Percentiles rank a stretch among this genome's conserved stretches.
Evolutionary conservation across 2,329 filamentous ascomycete species (phyloP).

Genomic region (Talaromyces sp.): DNA sequence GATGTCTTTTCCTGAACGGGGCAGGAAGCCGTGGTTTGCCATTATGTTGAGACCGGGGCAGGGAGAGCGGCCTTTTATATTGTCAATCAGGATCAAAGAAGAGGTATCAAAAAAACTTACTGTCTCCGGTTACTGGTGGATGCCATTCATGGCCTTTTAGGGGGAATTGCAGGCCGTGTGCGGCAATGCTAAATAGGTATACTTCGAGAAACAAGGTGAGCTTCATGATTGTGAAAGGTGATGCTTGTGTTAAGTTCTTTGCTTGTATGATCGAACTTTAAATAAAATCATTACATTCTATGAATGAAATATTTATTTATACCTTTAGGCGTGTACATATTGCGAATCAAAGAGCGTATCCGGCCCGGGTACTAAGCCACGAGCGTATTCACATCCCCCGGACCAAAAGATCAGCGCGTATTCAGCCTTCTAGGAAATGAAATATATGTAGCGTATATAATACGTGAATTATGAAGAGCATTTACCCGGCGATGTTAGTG

Average conservation of each 20-base stretch:
- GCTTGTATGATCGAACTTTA: neutral
- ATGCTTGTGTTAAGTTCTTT: neutral
- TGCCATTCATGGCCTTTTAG: constrained; percentile 15
- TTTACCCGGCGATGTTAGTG: neutral
- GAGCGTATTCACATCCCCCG: neutral
- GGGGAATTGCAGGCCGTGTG: neutral
- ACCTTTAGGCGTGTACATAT: neutral
- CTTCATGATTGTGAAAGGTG: constrained; percentile 2
- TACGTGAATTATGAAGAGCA: neutral
- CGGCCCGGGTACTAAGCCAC: neutral
- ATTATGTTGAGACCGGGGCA: constrained; percentile 35
- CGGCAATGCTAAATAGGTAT: neutral
- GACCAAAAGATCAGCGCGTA: neutral
- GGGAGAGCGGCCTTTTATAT: constrained; percentile 19
- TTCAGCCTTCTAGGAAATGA: neutral
- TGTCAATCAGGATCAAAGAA: neutral
- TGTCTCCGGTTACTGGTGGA: constrained; percentile 11
- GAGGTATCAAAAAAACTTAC: neutral
- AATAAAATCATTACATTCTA: neutral
- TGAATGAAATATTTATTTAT: neutral
- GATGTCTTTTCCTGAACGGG: constrained; percentile 28
- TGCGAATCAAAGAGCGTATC: neutral
- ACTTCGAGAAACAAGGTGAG: neutral
- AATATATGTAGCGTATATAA: neutral
- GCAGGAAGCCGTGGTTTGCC: constrained; percentile 33